Percentiles rank a stretch among this genome's conserved stretches.
phyloP scores from a whole-genome alignment of 768 basidiomycete genomes.

The Suillus cothurnatus region DNA sequence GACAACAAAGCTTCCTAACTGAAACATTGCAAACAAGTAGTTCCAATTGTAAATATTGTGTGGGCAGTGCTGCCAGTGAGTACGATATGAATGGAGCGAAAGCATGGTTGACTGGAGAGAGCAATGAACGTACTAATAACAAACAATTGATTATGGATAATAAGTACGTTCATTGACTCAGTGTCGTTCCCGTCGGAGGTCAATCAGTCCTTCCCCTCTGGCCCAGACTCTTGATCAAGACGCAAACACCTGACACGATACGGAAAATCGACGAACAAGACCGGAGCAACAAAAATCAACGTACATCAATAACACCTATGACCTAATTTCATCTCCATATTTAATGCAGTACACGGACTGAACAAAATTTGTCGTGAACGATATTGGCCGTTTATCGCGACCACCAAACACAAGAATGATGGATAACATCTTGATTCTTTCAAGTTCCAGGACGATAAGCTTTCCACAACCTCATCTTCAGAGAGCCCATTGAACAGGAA shows the following conservation, averaged over 20 bases:
- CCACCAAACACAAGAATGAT: neutral
- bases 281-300: neutral
- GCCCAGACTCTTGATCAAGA: neutral
- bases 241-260: neutral
- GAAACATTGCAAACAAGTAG: neutral
- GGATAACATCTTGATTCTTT: neutral
- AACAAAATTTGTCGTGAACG: neutral
- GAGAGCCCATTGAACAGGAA: neutral
- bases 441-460: neutral
- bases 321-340: neutral
- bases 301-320: neutral
- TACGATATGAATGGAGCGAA: neutral
- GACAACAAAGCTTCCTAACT: neutral
- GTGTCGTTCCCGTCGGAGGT: neutral
- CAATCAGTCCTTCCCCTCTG: neutral
- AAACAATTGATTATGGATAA: neutral
- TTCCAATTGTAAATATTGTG: neutral
- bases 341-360: neutral
- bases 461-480: neutral
- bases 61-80: neutral
- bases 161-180: neutral
- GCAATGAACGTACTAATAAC: neutral
- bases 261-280: neutral
- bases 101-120: neutral
- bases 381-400: neutral